phyloP scores from a whole-genome alignment of 2,329 filamentous ascomycete genomes.

The Trichothecium sympodiale region DNA sequence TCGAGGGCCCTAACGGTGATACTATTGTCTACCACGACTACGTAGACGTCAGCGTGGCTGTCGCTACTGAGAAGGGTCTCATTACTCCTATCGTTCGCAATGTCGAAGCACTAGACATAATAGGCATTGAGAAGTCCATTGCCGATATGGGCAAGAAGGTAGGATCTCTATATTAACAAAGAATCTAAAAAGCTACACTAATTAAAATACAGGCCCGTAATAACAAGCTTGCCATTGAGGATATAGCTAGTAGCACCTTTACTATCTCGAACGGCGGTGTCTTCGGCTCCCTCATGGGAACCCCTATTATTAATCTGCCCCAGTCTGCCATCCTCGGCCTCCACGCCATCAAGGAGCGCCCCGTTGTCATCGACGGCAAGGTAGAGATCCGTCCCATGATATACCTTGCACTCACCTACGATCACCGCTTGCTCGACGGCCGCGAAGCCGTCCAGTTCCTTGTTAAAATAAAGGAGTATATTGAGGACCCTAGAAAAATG shows the following conservation, averaged over 20 bases:
- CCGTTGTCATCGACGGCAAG: slow-evolving; percentile 84
- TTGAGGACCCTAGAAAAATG: slow-evolving; percentile 92
- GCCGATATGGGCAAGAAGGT: slow-evolving; percentile 95
- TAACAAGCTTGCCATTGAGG: slow-evolving; percentile 94
- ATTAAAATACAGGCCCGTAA: slow-evolving; percentile 64
- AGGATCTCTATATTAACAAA: no score
- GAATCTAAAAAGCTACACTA: no score
- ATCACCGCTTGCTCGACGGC: slow-evolving; percentile 90
- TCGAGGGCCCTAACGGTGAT: slow-evolving; percentile 81
- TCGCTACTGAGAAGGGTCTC: slow-evolving; percentile 93
- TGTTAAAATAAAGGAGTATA: slow-evolving; percentile 94
- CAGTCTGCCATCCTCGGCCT: slow-evolving; percentile 87
- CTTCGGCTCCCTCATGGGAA: slow-evolving; percentile 94
- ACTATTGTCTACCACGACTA: slow-evolving; percentile 98
- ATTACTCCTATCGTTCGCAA: slow-evolving; percentile 96
- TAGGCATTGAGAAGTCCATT: slow-evolving; percentile 83
- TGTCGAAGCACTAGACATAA: slow-evolving; percentile 75
- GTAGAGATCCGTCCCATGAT: slow-evolving; percentile 97
- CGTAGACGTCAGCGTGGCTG: slow-evolving; percentile 93
- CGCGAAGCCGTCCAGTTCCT: slow-evolving; percentile 93
- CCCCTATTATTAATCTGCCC: slow-evolving; percentile 94
- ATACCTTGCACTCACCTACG: slow-evolving; percentile 96
- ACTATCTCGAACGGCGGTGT: slow-evolving; percentile 97
- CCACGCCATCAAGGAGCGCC: slow-evolving; percentile 92
- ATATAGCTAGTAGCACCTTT: slow-evolving; percentile 97